Evolutionary conservation across 2,329 filamentous ascomycete species (phyloP), one percentile per base, ranked within the genome.

Genomic region (Myrmaecium sp.): DNA sequence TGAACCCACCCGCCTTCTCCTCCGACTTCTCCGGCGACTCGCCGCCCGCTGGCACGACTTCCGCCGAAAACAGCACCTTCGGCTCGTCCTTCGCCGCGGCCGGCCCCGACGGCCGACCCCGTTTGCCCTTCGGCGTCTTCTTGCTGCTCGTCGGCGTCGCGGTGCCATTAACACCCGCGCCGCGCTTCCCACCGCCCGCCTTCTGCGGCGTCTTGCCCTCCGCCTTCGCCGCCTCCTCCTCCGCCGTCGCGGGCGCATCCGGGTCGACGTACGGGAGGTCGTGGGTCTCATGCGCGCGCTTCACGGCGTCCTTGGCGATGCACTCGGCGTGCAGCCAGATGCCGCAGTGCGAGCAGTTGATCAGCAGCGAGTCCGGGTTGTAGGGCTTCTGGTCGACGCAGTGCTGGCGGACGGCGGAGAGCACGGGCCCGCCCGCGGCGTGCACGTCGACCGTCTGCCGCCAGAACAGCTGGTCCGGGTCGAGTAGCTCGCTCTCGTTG

Each of bases 271-370:
- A 29, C 4, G 22, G 21, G 3, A 30, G 5, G 14, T 32, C 26
- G 18, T 36, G 16, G 6, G 24, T 5, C 13, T 25, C 17, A 19
- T 28, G 27, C 12, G 30, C 30, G 6, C 38, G 28, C 18, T 21
- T 14, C 2, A 43, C 14, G 2, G 37, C 41, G 8, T 30, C 25
- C 9, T 40, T 14, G 26, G 45, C 40, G 11, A 49, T 33, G 32
- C 57, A 60, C 19, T 41, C 40, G 13, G 43, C 47, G 30, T 60
- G 57, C 14, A 58, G 43, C 56, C 57, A 60, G n/a, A 41, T 41
- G 5, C 44, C 37, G 34, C 57, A 60, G 17, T 42, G 41, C 2
- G 38, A 40, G 37, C 57, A 60, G 32, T 55, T 46, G 5, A 61
- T 32, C 11, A 59, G 49, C 19, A 50, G 32, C 14, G 52, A 36